Evolutionary conservation across 345 rosid species (phyloP).

Genomic region (Combretum micranthum): DNA sequence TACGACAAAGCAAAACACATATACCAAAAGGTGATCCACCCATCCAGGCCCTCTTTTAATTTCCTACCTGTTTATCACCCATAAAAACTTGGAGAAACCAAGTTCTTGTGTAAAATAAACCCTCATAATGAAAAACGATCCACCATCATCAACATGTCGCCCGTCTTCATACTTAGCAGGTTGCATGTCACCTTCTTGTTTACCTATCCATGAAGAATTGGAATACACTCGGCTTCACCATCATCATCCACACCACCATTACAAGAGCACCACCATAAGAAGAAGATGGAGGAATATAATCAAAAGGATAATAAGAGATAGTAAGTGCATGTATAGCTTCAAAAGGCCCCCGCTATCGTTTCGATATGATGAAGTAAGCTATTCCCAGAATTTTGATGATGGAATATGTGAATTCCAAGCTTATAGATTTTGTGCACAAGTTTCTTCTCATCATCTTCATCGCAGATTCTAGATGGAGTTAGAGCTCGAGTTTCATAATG

Average conservation of each 20-base stretch:
- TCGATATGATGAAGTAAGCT: conserved; percentile 74
- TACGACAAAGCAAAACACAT: too few species aligned
- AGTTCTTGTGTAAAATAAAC: too few species aligned
- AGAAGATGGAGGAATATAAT: conserved; percentile 41
- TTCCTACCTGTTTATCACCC: too few species aligned
- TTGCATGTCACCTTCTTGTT: conserved; percentile 47
- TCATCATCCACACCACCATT: not conserved
- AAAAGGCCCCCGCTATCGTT: conserved; percentile 45
- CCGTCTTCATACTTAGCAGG: conserved; percentile 25
- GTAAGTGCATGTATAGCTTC: conserved; percentile 30
- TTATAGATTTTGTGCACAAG: conserved; percentile 8
- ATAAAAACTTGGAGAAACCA: too few species aligned
- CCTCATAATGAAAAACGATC: not conserved
- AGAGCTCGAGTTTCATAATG: too few species aligned
- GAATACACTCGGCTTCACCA: conserved; percentile 53
- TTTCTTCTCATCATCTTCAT: too few species aligned
- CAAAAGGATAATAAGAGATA: conserved; percentile 35
- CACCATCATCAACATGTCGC: conserved; percentile 23
- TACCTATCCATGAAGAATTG: conserved; percentile 31
- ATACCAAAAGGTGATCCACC: too few species aligned
- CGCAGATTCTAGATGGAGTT: too few species aligned
- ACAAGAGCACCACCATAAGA: conserved; percentile 8
- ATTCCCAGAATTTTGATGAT: conserved; percentile 74
- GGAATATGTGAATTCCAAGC: conserved; percentile 21
- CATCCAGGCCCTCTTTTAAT: too few species aligned